Percentiles rank a stretch among this genome's conserved stretches.
Evolutionary conservation across 2,329 filamentous ascomycete species (phyloP).

Genomic region (Fusarium circinatum): DNA sequence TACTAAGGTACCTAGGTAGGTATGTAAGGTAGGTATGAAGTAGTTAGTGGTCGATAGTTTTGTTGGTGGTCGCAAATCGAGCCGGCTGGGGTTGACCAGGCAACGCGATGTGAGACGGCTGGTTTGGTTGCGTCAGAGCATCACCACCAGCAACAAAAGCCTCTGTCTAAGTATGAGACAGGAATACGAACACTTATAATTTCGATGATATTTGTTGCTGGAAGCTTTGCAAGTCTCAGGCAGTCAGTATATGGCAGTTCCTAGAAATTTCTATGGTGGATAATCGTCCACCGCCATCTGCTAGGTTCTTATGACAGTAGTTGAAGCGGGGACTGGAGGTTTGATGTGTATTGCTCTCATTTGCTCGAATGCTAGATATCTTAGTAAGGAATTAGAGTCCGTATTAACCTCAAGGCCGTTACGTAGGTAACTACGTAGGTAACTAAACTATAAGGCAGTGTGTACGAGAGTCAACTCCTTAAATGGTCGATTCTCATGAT

Average conservation of each 20-base stretch:
- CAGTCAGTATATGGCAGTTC: conserved; percentile 1
- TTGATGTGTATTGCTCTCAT: conserved; percentile 44
- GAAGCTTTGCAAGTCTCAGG: background rate
- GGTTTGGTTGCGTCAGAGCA: conserved; percentile 33
- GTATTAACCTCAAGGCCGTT: background rate
- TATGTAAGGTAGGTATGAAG: background rate
- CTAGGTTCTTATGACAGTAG: conserved; percentile 16
- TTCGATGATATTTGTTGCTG: conserved; percentile 2
- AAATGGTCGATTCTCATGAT: conserved; percentile 43
- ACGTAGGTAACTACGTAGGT: background rate
- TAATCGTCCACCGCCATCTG: conserved; percentile 23
- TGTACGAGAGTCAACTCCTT: background rate
- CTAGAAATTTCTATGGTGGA: conserved; percentile 24
- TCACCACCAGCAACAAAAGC: conserved; percentile 39
- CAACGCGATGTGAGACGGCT: conserved; percentile 32
- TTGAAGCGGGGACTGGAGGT: conserved; percentile 34
- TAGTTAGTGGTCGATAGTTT: conserved; percentile 22
- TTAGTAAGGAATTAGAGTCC: conserved; percentile 4
- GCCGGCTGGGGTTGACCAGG: conserved; percentile 42
- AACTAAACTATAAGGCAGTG: background rate
- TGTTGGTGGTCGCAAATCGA: conserved; percentile 27
- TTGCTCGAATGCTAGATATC: conserved; percentile 29
- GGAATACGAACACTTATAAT: conserved; percentile 16
- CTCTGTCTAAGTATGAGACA: conserved; percentile 14
- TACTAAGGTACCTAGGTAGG: background rate